phyloP scores from a whole-genome alignment of 2,329 filamentous ascomycete genomes.

The Xylariaceae sp. region DNA sequence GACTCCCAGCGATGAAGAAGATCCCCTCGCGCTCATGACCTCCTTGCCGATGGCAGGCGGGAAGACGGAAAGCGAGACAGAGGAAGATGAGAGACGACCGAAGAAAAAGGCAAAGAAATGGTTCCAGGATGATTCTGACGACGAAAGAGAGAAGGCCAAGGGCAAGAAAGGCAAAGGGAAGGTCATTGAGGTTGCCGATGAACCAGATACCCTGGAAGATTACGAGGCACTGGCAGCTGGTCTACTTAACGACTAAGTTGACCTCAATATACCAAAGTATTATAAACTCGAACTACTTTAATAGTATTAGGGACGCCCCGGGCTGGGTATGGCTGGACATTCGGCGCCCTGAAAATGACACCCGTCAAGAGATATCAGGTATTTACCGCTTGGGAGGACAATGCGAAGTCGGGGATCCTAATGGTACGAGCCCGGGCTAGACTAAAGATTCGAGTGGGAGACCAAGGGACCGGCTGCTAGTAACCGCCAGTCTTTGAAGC shows the following conservation, averaged over 20 bases:
- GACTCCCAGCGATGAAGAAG: slow-evolving; percentile 49
- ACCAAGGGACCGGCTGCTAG: no score
- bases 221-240: slow-evolving; percentile 76
- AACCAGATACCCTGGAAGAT: slow-evolving; percentile 79
- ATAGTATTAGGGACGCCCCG: no score
- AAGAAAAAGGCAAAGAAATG: slow-evolving; percentile 75
- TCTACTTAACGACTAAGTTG: slow-evolving; percentile 55
- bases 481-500: no score
- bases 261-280: not conserved
- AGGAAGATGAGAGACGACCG: slow-evolving; percentile 48
- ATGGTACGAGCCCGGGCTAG: no score
- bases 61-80: slow-evolving; percentile 34
- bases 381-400: no score
- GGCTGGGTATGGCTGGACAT: no score
- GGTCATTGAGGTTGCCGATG: slow-evolving; percentile 64
- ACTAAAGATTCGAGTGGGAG: no score
- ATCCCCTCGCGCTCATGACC: slow-evolving; percentile 60
- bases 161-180: slow-evolving; percentile 52
- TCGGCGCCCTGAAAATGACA: no score
- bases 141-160: slow-evolving; percentile 47
- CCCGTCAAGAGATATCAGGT: no score
- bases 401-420: no score
- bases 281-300: not conserved
- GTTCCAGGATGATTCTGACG: slow-evolving; percentile 70
- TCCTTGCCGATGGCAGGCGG: slow-evolving; percentile 56